Percentiles rank a stretch among this genome's conserved stretches.
These are phyloP conservation scores for Prunus fruticosa DNA, from an alignment of 306 rosid species.

Conservation along the genomic window DNA sequence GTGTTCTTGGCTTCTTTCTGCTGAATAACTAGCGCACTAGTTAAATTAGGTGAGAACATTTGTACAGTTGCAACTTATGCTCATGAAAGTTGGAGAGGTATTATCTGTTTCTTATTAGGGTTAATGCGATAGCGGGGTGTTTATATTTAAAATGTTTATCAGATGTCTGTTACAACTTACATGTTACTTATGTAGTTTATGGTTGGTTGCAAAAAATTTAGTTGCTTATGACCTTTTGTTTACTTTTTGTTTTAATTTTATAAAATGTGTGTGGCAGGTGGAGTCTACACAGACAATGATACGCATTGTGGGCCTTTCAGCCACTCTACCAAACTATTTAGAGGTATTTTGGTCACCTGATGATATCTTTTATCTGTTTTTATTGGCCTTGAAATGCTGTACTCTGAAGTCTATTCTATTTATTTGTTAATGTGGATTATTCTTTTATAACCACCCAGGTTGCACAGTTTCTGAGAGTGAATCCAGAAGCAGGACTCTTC, in stretches of 20 bases:
- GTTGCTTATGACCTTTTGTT: background rate
- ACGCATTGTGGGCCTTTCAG: conserved; percentile 98
- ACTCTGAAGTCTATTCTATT: conserved; percentile 24
- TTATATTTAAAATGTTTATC: background rate
- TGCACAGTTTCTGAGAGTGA: conserved; percentile 93
- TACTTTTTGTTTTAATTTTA: background rate
- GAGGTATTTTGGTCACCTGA: conserved; percentile 58
- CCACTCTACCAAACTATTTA: conserved; percentile 90
- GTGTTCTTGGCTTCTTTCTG: conserved; percentile 11
- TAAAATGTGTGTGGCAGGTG: conserved; percentile 49
- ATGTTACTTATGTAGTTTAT: background rate
- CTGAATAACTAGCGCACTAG: background rate
- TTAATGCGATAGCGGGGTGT: background rate
- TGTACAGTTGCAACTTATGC: background rate
- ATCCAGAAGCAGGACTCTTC: conserved; percentile 90
- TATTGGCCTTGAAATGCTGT: conserved; percentile 19
- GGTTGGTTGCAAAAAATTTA: background rate
- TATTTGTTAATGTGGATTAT: conserved; percentile 8
- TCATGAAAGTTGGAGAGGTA: background rate
- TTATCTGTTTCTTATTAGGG: background rate
- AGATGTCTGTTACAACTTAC: background rate
- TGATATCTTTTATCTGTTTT: conserved; percentile 21
- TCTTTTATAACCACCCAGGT: conserved; percentile 49
- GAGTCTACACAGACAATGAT: conserved; percentile 94
- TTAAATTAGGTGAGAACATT: conserved; percentile 11